Base-by-base conservation (phyloP, 768 basidiomycete species). In the Serendipita indica region DNA sequence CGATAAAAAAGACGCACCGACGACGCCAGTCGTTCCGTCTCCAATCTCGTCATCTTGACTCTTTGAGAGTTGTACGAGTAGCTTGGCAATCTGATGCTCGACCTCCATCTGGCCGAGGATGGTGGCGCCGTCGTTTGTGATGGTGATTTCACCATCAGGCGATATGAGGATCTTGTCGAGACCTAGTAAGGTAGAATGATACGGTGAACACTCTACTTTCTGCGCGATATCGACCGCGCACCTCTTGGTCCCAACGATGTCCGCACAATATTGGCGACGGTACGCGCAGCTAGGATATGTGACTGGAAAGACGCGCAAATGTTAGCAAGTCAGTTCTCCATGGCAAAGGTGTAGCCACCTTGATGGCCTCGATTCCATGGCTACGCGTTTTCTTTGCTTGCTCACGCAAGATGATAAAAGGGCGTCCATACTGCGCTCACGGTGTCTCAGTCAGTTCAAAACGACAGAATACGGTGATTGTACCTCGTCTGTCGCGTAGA, bases 41-140 rank as follows among this genome's bases (percentile, higher is more conserved):
- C 96, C 96, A 69, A 99, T 94, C 75, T 99, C 96, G 70, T 99
- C 96, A 70, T 99, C 96, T 74, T 99, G 96, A 69, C 88, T 91
- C 75, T 93, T 94, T 16, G 90, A 93, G 39, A 98, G 77, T 67
- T 97, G 88, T 1, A 99, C 96, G 33, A 99, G 79, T 43, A 99
- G 79, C 72, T 96, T 99, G 61, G 96, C 96, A 67, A 99, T 94
- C 74, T 94, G 94, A 69, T 99, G 94, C 67, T 98, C 94, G 57
- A 98, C 93, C 70, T 96, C 90, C 92, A 99, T 97, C 75, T 97
- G 94, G 22, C 91, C 82, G 59, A 99, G 76, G 65, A 99, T 99
- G 22, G 96, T 99, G 3, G 96, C 96, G 54, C 96, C 96, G 72
- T 99, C 96, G 72, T 99, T 99, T 13, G 96, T 98, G 34, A 98